phyloP scores from a whole-genome alignment of 306 rosid species.

The Vigna trinervia region DNA sequence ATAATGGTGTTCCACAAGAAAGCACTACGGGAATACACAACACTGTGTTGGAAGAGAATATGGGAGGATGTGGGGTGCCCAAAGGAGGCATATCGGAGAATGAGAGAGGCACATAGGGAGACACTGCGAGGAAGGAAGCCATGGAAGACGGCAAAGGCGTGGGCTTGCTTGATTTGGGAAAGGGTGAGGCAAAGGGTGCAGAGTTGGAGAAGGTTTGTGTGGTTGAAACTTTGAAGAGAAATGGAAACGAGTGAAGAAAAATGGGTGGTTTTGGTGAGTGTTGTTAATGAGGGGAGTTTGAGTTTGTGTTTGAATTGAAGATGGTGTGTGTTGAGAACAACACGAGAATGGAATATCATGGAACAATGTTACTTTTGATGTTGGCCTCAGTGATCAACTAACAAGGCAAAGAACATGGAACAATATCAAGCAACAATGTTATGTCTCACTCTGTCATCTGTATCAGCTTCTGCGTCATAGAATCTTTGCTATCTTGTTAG shows the following conservation, averaged over 20 bases:
- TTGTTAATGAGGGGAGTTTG: constrained; percentile 2
- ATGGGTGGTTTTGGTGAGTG: constrained; percentile 21
- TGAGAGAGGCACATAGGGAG: constrained; percentile 77
- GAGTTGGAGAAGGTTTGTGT: constrained; percentile 61
- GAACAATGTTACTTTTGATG: background rate
- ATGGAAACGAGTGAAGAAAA: constrained; percentile 24
- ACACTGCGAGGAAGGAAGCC: constrained; percentile 73
- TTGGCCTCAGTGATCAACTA: background rate
- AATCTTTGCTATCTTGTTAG: no score
- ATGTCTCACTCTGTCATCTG: background rate
- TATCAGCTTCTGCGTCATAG: no score
- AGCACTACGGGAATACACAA: constrained; percentile 58
- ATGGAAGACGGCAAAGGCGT: constrained; percentile 63
- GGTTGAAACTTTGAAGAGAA: constrained; percentile 23
- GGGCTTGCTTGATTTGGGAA: constrained; percentile 72
- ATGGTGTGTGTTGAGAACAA: constrained; percentile 38
- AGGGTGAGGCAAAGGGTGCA: constrained; percentile 42
- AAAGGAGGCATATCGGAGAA: constrained; percentile 71
- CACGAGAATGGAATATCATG: constrained; percentile 49
- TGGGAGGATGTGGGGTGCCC: constrained; percentile 47
- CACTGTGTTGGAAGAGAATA: constrained; percentile 59
- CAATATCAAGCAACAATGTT: no score
- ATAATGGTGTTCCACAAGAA: constrained; percentile 84
- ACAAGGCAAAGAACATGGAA: background rate
- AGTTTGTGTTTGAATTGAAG: constrained; percentile 27